Conservation (phyloP, 202 grass and related monocot genomes). For the Schoenoplectus tabernaemontani region DNA sequence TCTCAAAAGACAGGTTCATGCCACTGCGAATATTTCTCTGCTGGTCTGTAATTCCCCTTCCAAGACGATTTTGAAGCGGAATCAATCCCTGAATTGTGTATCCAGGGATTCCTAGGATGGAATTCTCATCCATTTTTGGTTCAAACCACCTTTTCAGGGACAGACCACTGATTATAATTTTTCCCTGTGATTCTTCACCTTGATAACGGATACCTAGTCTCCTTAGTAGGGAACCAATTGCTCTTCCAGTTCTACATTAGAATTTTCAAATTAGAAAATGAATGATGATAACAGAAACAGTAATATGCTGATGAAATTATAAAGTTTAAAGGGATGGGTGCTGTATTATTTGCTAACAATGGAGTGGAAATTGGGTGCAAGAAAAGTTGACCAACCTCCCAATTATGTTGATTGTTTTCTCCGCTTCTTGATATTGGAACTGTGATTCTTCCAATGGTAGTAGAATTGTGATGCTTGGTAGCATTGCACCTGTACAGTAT, state of each 20-base stretch:
- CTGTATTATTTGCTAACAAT: background rate
- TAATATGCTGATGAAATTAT: background rate
- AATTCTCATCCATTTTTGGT: slow-evolving; percentile 47
- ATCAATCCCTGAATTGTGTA: slow-evolving; percentile 33
- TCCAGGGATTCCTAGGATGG: slow-evolving; percentile 28
- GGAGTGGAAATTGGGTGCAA: background rate
- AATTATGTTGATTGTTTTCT: slow-evolving; percentile 66
- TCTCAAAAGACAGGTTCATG: slow-evolving; percentile 43
- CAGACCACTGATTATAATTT: slow-evolving; percentile 72
- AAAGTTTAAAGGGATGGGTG: background rate
- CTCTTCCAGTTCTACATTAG: slow-evolving; percentile 65
- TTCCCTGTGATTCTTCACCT: slow-evolving; percentile 82
- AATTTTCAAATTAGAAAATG: background rate
- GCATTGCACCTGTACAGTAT: slow-evolving; percentile 55
- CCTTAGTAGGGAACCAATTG: slow-evolving; percentile 67
- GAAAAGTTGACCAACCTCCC: slow-evolving; percentile 50
- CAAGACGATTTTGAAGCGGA: slow-evolving; percentile 43
- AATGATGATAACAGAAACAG: background rate
- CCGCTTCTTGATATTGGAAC: slow-evolving; percentile 53
- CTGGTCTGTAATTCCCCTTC: slow-evolving; percentile 67
- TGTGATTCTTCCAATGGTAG: slow-evolving; percentile 71
- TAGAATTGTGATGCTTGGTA: slow-evolving; percentile 73
- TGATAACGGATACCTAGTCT: slow-evolving; percentile 84
- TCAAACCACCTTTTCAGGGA: slow-evolving; percentile 83
- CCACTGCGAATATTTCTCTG: slow-evolving; percentile 65